These are phyloP conservation scores for Aureobasidium sp. DNA, from an alignment of 2,329 filamentous ascomycete species.

Conservation along the genomic window DNA sequence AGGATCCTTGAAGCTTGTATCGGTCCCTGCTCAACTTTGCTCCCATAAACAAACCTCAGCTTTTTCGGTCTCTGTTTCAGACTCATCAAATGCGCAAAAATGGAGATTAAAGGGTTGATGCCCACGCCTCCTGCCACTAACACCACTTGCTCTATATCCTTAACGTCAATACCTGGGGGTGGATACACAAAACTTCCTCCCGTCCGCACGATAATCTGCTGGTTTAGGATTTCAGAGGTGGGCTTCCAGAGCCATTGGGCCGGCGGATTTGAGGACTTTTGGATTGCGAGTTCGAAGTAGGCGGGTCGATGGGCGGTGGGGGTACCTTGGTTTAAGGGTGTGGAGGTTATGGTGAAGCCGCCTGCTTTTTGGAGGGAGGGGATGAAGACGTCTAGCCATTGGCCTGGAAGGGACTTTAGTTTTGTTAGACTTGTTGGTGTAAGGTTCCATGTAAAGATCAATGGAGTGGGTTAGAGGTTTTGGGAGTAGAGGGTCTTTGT, in stretches of 20 bases:
- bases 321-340: conserved; percentile 47
- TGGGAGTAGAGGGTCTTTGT: not conserved
- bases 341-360: conserved; percentile 81
- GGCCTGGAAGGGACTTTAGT: conserved; percentile 66
- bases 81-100: conserved; percentile 52
- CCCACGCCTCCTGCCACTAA: conserved; percentile 78
- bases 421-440: conserved; percentile 13
- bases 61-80: conserved; percentile 28
- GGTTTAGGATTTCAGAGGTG: conserved; percentile 48
- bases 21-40: conserved; percentile 32
- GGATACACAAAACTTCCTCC: conserved; percentile 80
- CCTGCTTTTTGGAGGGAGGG: conserved; percentile 64
- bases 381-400: conserved; percentile 81
- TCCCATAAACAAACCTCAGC: conserved; percentile 60
- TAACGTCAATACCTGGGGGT: conserved; percentile 43
- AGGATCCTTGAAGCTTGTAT: conserved; percentile 34
- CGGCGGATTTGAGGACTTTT: conserved; percentile 62
- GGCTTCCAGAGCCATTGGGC: conserved; percentile 70
- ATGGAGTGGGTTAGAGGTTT: not conserved
- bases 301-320: conserved; percentile 24
- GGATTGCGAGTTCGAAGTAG: conserved; percentile 73
- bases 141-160: conserved; percentile 52
- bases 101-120: conserved; percentile 74
- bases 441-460: not conserved
- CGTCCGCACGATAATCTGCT: conserved; percentile 59